phyloP scores from a whole-genome alignment of 2,329 filamentous ascomycete species.

The Corniculantispora saksenae region DNA sequence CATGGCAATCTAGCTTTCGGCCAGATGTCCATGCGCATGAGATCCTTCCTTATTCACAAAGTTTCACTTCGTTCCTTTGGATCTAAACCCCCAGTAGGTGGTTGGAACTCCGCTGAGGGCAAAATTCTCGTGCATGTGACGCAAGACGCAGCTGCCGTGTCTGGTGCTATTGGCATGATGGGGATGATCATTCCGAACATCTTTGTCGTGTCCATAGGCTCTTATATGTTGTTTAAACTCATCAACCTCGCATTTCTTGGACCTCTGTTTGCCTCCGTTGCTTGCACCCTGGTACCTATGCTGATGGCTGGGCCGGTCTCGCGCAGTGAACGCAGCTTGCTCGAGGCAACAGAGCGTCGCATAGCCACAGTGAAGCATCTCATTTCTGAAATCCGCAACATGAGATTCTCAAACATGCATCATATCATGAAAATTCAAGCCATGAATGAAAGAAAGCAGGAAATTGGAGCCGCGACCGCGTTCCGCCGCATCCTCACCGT shows the following conservation, averaged over 20 bases:
- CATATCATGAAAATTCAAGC: neutral
- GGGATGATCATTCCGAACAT: conserved; percentile 9
- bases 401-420: conserved; percentile 5
- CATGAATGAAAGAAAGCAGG: neutral
- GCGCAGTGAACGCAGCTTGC: neutral
- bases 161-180: neutral
- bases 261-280: neutral
- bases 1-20: neutral
- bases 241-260: conserved; percentile 6
- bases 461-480: conserved; percentile 2
- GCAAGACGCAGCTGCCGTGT: neutral
- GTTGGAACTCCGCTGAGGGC: neutral
- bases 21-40: neutral
- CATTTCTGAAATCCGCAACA: conserved; percentile 1
- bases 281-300: neutral
- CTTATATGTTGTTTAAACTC: neutral
- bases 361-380: neutral
- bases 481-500: conserved; percentile 8
- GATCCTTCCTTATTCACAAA: neutral
- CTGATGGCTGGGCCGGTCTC: neutral
- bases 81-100: neutral
- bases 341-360: neutral
- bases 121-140: conserved; percentile 3
- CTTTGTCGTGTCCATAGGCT: neutral
- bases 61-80: conserved; percentile 1